A percentile compares a stretch with the other conserved stretches of the same genome.
Evolutionary conservation across 2,329 filamentous ascomycete genomes (phyloP).

Genomic region (Colletotrichum liriopes): DNA sequence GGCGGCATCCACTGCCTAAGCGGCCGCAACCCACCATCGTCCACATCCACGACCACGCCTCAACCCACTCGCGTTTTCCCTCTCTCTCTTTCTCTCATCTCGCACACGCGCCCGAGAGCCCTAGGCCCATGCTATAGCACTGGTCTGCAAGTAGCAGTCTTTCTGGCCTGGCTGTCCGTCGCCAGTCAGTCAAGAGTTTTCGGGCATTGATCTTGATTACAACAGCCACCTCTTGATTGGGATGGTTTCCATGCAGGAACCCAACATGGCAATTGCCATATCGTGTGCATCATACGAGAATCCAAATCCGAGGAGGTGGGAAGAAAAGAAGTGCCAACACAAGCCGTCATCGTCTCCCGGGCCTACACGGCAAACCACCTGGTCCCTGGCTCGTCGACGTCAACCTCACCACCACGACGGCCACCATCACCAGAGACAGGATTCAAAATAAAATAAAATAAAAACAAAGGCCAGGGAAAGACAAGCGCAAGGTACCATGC

Average conservation of each 20-base stretch:
- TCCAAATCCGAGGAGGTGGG: background rate
- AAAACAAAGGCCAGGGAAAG: background rate
- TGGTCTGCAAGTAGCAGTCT: background rate
- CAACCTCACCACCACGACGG: slow-evolving; percentile 1
- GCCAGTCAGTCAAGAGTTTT: background rate
- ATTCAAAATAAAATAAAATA: background rate
- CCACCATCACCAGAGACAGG: background rate
- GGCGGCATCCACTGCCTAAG: background rate
- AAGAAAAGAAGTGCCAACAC: background rate
- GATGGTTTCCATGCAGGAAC: background rate
- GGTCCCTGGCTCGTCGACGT: background rate
- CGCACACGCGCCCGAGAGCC: slow-evolving; percentile 9
- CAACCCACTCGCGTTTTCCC: background rate
- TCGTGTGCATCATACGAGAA: background rate
- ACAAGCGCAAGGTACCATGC: background rate
- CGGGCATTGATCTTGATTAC: background rate
- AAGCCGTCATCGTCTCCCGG: background rate
- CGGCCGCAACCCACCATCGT: background rate
- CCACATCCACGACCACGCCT: slow-evolving; percentile 9
- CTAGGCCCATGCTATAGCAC: background rate
- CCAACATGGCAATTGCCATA: background rate
- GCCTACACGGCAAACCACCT: background rate
- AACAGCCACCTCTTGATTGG: background rate
- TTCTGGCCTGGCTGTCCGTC: background rate
- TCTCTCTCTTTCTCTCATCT: background rate